Base-by-base conservation (phyloP, 2,329 filamentous ascomycete species). In the Fonsecaea multimorphosa region DNA sequence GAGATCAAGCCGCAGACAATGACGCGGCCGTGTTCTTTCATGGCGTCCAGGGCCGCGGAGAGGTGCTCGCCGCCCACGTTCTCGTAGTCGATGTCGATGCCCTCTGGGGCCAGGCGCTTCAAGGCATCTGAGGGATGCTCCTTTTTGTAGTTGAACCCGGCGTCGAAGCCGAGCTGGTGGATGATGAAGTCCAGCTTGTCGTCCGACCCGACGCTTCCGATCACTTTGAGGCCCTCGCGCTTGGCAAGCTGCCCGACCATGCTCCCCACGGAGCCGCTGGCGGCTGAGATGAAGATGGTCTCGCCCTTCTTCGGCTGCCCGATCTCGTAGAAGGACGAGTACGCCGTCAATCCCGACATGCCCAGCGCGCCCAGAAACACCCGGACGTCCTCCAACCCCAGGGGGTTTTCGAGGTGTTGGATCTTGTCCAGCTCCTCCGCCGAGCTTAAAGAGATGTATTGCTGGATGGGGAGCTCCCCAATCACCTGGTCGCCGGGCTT, bases 71-170 rank as follows among this genome's bases (percentile, higher is more conserved):
- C 91, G 27, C 91, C 90, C 9, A 91, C 90, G 71, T 92, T 93
- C 78, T 93, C 90, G 74, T 89, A 93, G 81, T 92, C 92, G 75
- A 93, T 91, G 73, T 96, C 91, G 67, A 95, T 84, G 2, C 91
- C 91, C 9, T 92, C 78, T 0, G 91, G 91, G 0, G 90, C 90
- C 19, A 95, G 83, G 65, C 90, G 84, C 69, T 82, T 78, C 63
- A 96, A 82, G 0, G 91, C 91, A 12, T 89, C 88, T 0, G 78
- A 74, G 0, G 91, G 84, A 71, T 84, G 85, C 80, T 94, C 91
- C 71, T 86, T 93, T 84, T 94, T 94, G 84, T 95, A 96, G 83
- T 95, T 95, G 71, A 94, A 95, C 8, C 88, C 92, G 11, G 77
- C 84, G 73, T 92, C 88, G 74, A 92, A 92, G 32, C 83, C 82